A percentile compares a stretch with the other conserved stretches of the same genome.
These are phyloP conservation scores for Umbelopsis sp. DNA, from an alignment of 371 early-diverging fungal species.

Conservation along the genomic window DNA sequence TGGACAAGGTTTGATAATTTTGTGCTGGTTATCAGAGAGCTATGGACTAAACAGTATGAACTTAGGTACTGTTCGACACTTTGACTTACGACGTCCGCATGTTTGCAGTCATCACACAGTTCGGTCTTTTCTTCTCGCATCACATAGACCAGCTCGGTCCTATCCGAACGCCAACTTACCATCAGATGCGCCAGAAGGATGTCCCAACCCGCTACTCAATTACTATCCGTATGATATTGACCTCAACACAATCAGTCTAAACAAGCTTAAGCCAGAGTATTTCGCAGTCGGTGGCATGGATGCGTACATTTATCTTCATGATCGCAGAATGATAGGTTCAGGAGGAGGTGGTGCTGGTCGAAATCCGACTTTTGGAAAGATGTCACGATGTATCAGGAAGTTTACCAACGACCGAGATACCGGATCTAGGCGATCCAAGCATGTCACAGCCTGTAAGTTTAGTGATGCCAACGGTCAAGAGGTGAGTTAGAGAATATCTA, in stretches of 20 bases:
- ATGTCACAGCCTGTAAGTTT: slow-evolving; percentile 49
- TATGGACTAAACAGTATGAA: background rate
- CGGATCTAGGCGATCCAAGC: slow-evolving; percentile 25
- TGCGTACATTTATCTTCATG: slow-evolving; percentile 63
- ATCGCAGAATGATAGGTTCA: slow-evolving; percentile 54
- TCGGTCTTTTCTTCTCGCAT: slow-evolving; percentile 31
- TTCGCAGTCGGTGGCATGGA: slow-evolving; percentile 67
- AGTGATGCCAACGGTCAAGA: slow-evolving; percentile 48
- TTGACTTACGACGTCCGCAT: slow-evolving; percentile 61
- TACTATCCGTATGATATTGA: slow-evolving; percentile 51
- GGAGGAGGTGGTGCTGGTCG: slow-evolving; percentile 22
- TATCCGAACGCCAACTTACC: slow-evolving; percentile 24
- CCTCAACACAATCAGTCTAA: slow-evolving; percentile 58
- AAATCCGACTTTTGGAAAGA: slow-evolving; percentile 9
- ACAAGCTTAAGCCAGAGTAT: slow-evolving; percentile 51
- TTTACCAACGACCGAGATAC: slow-evolving; percentile 30
- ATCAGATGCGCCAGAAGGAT: slow-evolving; percentile 29
- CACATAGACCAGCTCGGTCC: slow-evolving; percentile 27
- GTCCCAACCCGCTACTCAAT: slow-evolving; percentile 52
- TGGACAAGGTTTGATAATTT: background rate
- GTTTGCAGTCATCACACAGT: slow-evolving; percentile 35
- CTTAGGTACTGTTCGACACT: slow-evolving; percentile 62
- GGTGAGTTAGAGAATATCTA: slow-evolving; percentile 21
- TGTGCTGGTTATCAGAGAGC: background rate
- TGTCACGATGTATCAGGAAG: slow-evolving; percentile 35